Conservation (phyloP, 352 stramenopile genomes). For the Phytophthora crassamura region DNA sequence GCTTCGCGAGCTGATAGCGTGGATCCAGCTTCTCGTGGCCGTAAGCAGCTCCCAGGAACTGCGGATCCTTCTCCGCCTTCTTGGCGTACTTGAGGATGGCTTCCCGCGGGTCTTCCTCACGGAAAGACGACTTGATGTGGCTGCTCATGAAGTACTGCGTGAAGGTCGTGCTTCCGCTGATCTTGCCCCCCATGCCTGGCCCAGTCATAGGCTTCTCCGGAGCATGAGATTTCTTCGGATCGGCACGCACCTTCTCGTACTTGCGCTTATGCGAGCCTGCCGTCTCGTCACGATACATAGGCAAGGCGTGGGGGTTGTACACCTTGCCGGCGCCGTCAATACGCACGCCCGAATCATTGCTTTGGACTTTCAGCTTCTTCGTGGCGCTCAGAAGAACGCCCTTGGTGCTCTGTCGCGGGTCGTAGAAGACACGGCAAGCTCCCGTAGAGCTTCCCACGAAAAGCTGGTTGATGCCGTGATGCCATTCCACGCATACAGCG, state of each 20-base stretch:
- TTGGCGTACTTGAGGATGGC: slow-evolving; percentile 91
- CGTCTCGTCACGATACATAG: slow-evolving; percentile 83
- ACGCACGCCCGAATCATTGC: slow-evolving; percentile 61
- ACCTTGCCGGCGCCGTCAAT: slow-evolving; percentile 78
- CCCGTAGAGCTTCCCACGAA: slow-evolving; percentile 78
- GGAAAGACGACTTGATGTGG: slow-evolving; percentile 87
- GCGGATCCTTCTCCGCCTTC: slow-evolving; percentile 67
- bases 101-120: slow-evolving; percentile 84
- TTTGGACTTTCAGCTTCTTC: slow-evolving; percentile 75
- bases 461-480: slow-evolving; percentile 84
- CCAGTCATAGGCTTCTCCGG: slow-evolving; percentile 80
- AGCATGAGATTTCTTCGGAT: slow-evolving; percentile 78
- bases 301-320: slow-evolving; percentile 78
- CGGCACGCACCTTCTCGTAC: slow-evolving; percentile 67
- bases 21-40: slow-evolving; percentile 72
- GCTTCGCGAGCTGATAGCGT: slow-evolving; percentile 73
- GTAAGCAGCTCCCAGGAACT: slow-evolving; percentile 73
- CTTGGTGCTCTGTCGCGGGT: slow-evolving; percentile 72
- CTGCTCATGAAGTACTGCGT: slow-evolving; percentile 91
- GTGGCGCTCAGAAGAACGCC: slow-evolving; percentile 83
- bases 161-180: slow-evolving; percentile 83
- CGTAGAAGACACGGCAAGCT: slow-evolving; percentile 75
- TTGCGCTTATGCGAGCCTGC: slow-evolving; percentile 70
- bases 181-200: slow-evolving; percentile 78
- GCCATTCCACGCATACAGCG: slow-evolving; percentile 86